Base-by-base conservation (phyloP, 257 asterid species). In the Mentha longifolia region DNA sequence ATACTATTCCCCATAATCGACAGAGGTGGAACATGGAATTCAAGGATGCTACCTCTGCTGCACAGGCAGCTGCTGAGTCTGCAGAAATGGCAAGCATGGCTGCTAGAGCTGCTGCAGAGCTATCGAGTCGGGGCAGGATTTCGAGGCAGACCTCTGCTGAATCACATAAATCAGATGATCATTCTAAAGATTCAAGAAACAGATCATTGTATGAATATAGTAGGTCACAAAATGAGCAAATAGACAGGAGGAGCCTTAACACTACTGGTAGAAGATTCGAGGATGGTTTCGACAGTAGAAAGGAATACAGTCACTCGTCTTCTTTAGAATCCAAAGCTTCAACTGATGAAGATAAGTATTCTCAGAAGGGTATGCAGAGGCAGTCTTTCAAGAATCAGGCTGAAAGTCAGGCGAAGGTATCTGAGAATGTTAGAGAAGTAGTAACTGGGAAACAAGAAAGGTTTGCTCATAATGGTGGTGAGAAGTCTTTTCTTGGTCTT, bases 31-130 rank as follows among this genome's bases (percentile, higher is more conserved):
- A 76, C 68, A 85, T 88, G 92, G 89, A 85, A 50, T 92, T 88
- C 79, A 92, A 87, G 83, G 98, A 92, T 81, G 98, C 97, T 55
- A 74, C 90, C 31, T 67, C 95, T 73, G 98, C 98, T n/a, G 96
- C 97, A 68, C 87, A 82, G 80, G 95, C 93, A 25, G 97, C 98
- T 17, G 98, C 96, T 42, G 98, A 88, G 77, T 87, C 92, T 77
- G 96, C 98, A 59, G 97, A 87, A 63, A 82, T 50, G 13, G 97
- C 98, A 65, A 90, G 91, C 79, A 68, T 86, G 85, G 96, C 96
- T 43, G 96, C 96, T 52, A 84, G 88, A 82, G 97, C 96, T 67
- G 97, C 97, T 55, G 97, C 98, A 9, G 88, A 88, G 65, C 82
- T 90, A 68, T 76, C 97, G 47, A 84, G 76, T 63, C 82, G 75